Percentiles rank a stretch among this genome's conserved stretches.
Evolutionary conservation across 2,329 filamentous ascomycete species (phyloP).

Genomic region (Fusarium marasasianum): DNA sequence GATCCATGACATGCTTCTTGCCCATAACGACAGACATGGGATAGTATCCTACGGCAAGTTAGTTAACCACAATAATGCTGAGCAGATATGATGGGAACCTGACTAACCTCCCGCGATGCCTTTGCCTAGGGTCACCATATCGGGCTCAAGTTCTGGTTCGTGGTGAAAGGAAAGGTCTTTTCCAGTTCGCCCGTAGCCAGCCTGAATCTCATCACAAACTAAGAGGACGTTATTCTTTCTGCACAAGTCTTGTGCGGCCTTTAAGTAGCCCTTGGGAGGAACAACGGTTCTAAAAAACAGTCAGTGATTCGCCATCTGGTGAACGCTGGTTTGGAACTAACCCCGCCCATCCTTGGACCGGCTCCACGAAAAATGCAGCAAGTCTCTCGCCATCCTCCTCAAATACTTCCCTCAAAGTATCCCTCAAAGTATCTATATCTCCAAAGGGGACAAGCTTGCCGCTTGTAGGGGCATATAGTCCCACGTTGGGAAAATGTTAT

Average conservation of each 20-base stretch:
- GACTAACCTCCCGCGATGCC: neutral
- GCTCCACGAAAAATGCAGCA: neutral
- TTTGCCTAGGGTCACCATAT: neutral
- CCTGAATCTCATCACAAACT: neutral
- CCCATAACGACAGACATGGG: neutral
- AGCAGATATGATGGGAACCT: neutral
- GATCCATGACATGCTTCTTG: neutral
- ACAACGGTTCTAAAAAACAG: neutral
- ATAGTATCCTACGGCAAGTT: neutral
- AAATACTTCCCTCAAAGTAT: neutral
- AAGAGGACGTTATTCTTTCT: neutral
- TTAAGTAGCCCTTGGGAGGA: neutral
- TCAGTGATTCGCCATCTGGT: neutral
- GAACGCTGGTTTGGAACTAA: neutral
- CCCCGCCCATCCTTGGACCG: neutral
- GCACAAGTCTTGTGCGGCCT: neutral
- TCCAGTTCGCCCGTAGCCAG: neutral
- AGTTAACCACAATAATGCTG: neutral
- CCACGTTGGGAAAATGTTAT: neutral
- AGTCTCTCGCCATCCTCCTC: neutral
- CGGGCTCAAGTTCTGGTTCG: neutral
- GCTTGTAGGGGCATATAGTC: neutral
- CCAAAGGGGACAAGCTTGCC: neutral
- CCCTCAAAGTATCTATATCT: neutral
- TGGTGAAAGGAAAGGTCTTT: neutral